A percentile compares a stretch with the other conserved stretches of the same genome.
phyloP scores from a whole-genome alignment of 2,329 filamentous ascomycete species.

The Aureobasidium melanogenum region DNA sequence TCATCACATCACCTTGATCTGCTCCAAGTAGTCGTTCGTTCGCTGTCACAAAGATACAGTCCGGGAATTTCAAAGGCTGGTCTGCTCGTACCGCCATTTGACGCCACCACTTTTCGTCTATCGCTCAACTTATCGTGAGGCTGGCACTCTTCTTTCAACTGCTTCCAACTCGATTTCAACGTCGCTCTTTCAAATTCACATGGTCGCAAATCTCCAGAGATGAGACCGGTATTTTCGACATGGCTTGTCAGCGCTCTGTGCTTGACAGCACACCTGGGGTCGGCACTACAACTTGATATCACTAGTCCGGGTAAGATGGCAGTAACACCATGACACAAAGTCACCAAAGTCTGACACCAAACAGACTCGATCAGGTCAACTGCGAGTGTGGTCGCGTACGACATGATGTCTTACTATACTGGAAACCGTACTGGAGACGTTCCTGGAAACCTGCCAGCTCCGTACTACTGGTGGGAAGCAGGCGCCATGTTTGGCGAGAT shows the following conservation, averaged over 20 bases:
- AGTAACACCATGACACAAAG: not conserved
- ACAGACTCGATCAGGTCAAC: conserved; percentile 23
- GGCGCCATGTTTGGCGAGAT: conserved; percentile 53
- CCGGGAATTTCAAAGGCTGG: not conserved
- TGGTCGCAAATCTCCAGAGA: not conserved
- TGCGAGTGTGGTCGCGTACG: conserved; percentile 23
- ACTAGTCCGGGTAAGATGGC: conserved; percentile 1
- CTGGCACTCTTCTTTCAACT: not conserved
- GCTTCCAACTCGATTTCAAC: not conserved
- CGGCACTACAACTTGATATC: conserved; percentile 3
- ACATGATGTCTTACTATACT: conserved; percentile 26
- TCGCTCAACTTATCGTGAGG: not conserved
- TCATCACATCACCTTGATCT: conserved; percentile 9
- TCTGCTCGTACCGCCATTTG: not conserved
- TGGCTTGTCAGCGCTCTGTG: not conserved
- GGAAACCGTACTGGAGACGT: conserved; percentile 24
- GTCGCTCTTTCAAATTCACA: not conserved
- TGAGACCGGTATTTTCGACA: not conserved
- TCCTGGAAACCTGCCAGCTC: conserved; percentile 36
- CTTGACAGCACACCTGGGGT: not conserved
- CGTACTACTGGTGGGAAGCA: conserved; percentile 70
- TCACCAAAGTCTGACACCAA: not conserved
- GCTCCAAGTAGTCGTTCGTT: not conserved
- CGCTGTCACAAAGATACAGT: not conserved
- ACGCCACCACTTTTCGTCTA: not conserved